Conservation (phyloP, 1,139 yeast genomes). For the Scheffersomyces segobiensis region DNA sequence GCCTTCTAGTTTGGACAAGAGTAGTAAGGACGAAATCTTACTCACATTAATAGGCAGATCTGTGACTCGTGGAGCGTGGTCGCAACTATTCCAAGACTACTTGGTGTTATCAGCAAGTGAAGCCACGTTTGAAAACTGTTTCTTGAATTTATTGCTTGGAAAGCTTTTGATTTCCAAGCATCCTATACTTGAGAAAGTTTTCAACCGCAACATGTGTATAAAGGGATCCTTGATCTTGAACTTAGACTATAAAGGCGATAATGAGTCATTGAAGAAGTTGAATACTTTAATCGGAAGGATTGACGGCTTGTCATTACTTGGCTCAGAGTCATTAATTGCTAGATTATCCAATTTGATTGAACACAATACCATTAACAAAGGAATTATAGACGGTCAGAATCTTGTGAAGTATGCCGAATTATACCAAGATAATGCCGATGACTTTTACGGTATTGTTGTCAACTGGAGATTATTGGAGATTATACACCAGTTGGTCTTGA, state of each 20-base stretch:
- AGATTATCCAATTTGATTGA: slow-evolving; percentile 31
- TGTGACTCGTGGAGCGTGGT: slow-evolving; percentile 11
- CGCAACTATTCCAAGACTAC: slow-evolving; percentile 27
- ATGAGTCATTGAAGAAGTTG: slow-evolving; percentile 23
- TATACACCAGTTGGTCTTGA: slow-evolving; percentile 31
- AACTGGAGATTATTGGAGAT: slow-evolving; percentile 44
- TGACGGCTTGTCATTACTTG: slow-evolving; percentile 37
- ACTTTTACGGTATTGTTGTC: slow-evolving; percentile 29
- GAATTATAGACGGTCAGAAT: slow-evolving; percentile 28
- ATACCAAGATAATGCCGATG: slow-evolving; percentile 13
- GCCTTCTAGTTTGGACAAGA: slow-evolving; percentile 23
- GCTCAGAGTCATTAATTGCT: slow-evolving; percentile 24
- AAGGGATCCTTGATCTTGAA: slow-evolving; percentile 31
- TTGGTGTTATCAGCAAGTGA: slow-evolving; percentile 32
- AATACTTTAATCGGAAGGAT: slow-evolving; percentile 29
- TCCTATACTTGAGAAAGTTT: slow-evolving; percentile 20
- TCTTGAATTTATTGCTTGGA: slow-evolving; percentile 34
- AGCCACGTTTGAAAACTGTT: slow-evolving; percentile 37
- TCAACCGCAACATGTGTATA: slow-evolving; percentile 27
- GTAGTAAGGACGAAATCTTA: slow-evolving; percentile 20
- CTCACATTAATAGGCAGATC: slow-evolving; percentile 24
- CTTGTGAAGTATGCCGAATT: slow-evolving; percentile 34
- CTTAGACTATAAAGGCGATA: slow-evolving; percentile 32
- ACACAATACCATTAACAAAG: slow-evolving; percentile 23
- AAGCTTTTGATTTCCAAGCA: slow-evolving; percentile 23